Evolutionary conservation across 2,329 filamentous ascomycete species (phyloP).

Genomic region (Colletotrichum navitas): DNA sequence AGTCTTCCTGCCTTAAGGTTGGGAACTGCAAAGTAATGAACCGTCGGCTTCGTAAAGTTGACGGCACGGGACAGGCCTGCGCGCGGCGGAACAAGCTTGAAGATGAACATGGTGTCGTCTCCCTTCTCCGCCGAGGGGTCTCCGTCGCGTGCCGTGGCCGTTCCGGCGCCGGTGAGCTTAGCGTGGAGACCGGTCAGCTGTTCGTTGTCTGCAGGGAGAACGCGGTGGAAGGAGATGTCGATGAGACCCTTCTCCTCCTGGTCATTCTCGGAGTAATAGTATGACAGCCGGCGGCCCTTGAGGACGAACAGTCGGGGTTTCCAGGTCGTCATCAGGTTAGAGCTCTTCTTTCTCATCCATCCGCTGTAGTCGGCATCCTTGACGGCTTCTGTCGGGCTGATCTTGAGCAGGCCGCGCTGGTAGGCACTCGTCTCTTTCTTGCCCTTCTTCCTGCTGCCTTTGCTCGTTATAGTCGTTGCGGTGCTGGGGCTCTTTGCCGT

Average conservation of each 20-base stretch:
- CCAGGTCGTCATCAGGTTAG: conserved; percentile 96
- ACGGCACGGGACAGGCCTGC: conserved; percentile 89
- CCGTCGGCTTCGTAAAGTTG: conserved; percentile 96
- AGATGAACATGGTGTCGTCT: conserved; percentile 90
- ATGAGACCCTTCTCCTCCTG: conserved; percentile 95
- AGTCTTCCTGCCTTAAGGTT: conserved; percentile 88
- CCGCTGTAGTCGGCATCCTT: conserved; percentile 90
- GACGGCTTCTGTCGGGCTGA: conserved; percentile 86
- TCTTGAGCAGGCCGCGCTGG: conserved; percentile 84
- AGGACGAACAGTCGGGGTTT: conserved; percentile 96
- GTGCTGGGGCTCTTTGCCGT: conserved; percentile 68
- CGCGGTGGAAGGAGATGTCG: conserved; percentile 96
- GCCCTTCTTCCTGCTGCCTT: conserved; percentile 73
- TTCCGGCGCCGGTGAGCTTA: conserved; percentile 88
- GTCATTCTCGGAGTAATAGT: conserved; percentile 96
- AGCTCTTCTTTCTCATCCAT: conserved; percentile 99
- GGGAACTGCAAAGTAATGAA: conserved; percentile 97
- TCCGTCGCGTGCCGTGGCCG: conserved; percentile 67
- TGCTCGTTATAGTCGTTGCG: conserved; percentile 60
- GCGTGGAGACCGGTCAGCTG: conserved; percentile 91
- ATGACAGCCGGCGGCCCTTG: conserved; percentile 89
- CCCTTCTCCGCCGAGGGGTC: conserved; percentile 60
- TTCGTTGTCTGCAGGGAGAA: conserved; percentile 94
- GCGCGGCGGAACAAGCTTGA: conserved; percentile 95
- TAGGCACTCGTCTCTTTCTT: conserved; percentile 98